Conservation (phyloP, 2,329 filamentous ascomycete genomes). For the Alternaria tenuissima region DNA sequence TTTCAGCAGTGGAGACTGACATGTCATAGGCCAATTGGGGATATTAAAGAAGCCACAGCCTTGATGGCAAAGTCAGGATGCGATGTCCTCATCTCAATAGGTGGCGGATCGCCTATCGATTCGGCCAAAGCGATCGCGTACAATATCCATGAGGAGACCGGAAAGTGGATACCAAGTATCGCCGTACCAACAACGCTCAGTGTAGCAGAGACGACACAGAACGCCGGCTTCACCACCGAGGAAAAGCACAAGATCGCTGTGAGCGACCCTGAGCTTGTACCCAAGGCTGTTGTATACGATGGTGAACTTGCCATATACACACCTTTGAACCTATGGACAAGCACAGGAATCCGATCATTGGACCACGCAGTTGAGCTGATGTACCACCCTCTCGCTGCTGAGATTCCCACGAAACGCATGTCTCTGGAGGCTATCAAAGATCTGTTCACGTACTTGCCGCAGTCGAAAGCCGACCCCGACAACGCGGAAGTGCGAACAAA, state of each 20-base stretch:
- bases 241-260: constrained; percentile 62
- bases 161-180: constrained; percentile 50
- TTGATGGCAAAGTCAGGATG: constrained; percentile 49
- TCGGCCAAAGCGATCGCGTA: constrained; percentile 52
- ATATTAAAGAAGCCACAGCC: constrained; percentile 46
- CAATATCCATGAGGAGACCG: constrained; percentile 49
- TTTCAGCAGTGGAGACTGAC: constrained; percentile 15
- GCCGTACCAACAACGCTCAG: constrained; percentile 53
- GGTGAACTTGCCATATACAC: constrained; percentile 61
- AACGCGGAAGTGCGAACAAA: constrained; percentile 60
- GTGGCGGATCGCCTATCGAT: constrained; percentile 64
- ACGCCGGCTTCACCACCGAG: constrained; percentile 61
- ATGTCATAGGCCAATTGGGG: constrained; percentile 40
- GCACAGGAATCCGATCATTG: constrained; percentile 62
- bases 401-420: constrained; percentile 59
- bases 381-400: constrained; percentile 62
- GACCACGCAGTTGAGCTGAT: constrained; percentile 65
- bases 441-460: constrained; percentile 62
- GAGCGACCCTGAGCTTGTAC: constrained; percentile 54
- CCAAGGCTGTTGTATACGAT: constrained; percentile 62
- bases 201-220: constrained; percentile 63
- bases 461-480: constrained; percentile 57
- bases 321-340: constrained; percentile 60
- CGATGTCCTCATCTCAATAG: constrained; percentile 46
- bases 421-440: constrained; percentile 58